Evolutionary conservation across 768 basidiomycete species (phyloP).

Genomic region (Boletus pseudopeckii): DNA sequence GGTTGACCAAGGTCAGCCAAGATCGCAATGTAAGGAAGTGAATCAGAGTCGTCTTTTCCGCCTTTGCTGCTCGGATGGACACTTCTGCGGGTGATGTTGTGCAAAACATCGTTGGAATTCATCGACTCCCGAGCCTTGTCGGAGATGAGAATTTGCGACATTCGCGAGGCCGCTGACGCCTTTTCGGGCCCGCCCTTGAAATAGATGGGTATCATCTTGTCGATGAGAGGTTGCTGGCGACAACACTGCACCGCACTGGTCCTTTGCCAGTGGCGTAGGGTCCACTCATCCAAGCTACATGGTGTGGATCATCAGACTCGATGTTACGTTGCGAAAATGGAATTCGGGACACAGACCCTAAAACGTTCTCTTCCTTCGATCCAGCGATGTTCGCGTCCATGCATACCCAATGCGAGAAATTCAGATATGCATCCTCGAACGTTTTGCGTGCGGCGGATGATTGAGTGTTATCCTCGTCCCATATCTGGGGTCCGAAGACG

Average conservation of each 20-base stretch:
- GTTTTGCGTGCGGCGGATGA: too few species aligned
- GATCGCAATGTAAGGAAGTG: slow-evolving; percentile 16
- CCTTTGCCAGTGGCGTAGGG: slow-evolving; percentile 8
- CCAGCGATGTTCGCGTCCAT: too few species aligned
- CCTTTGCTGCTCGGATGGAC: not conserved
- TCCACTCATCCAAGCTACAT: slow-evolving; percentile 1
- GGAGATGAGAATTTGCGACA: slow-evolving; percentile 24
- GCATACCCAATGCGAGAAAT: too few species aligned
- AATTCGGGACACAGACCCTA: too few species aligned
- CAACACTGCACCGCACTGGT: slow-evolving; percentile 12
- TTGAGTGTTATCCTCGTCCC: not conserved
- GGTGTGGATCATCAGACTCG: not conserved
- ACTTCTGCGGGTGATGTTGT: not conserved
- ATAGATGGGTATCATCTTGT: slow-evolving; percentile 14
- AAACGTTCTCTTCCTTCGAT: too few species aligned
- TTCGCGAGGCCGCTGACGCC: not conserved
- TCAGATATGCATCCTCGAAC: too few species aligned
- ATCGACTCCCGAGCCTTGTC: slow-evolving; percentile 8
- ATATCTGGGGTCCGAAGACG: slow-evolving; percentile 1
- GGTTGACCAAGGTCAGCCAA: slow-evolving; percentile 11
- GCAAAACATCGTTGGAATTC: not conserved
- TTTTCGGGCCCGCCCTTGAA: not conserved
- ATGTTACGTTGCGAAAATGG: too few species aligned
- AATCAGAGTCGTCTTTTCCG: too few species aligned
- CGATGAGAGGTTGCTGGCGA: slow-evolving; percentile 2